phyloP scores from a whole-genome alignment of 495 filamentous ascomycete species.

The Aeminium ludgeri region DNA sequence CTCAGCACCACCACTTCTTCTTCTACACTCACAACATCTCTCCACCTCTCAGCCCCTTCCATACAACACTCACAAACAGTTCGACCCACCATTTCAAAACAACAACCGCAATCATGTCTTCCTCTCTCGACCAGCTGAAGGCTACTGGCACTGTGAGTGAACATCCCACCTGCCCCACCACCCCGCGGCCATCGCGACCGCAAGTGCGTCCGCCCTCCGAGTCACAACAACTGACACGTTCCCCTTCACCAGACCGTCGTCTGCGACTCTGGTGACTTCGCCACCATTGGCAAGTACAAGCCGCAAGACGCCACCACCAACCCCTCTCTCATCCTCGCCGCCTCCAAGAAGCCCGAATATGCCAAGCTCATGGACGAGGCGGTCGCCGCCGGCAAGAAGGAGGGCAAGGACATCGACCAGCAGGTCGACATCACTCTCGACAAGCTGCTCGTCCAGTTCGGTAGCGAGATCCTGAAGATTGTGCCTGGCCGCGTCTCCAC shows the following conservation, averaged over 20 bases:
- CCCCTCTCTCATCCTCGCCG: slow-evolving; percentile 92
- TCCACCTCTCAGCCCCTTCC: neutral
- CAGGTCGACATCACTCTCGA: slow-evolving; percentile 37
- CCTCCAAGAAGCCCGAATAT: slow-evolving; percentile 96
- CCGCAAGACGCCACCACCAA: slow-evolving; percentile 99
- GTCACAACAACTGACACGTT: slow-evolving; percentile 6
- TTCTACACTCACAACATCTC: neutral
- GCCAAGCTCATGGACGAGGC: slow-evolving; percentile 79
- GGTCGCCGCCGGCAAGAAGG: slow-evolving; percentile 64
- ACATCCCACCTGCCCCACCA: slow-evolving; percentile 7
- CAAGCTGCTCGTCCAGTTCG: slow-evolving; percentile 91
- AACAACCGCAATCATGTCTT: slow-evolving; percentile 40
- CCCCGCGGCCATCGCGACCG: neutral
- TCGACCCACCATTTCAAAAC: neutral
- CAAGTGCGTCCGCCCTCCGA: slow-evolving; percentile 1
- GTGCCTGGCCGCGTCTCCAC: slow-evolving; percentile 97
- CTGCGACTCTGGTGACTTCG: slow-evolving; percentile 77
- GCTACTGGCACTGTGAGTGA: slow-evolving; percentile 75
- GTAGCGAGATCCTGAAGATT: slow-evolving; percentile 91
- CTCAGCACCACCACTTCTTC: neutral
- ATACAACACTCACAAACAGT: neutral
- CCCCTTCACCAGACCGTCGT: slow-evolving; percentile 53
- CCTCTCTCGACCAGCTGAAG: slow-evolving; percentile 91
- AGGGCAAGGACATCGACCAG: slow-evolving; percentile 43
- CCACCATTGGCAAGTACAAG: slow-evolving; percentile 98